These are phyloP conservation scores for Mycena venus DNA, from an alignment of 768 basidiomycete species.

Conservation along the genomic window DNA sequence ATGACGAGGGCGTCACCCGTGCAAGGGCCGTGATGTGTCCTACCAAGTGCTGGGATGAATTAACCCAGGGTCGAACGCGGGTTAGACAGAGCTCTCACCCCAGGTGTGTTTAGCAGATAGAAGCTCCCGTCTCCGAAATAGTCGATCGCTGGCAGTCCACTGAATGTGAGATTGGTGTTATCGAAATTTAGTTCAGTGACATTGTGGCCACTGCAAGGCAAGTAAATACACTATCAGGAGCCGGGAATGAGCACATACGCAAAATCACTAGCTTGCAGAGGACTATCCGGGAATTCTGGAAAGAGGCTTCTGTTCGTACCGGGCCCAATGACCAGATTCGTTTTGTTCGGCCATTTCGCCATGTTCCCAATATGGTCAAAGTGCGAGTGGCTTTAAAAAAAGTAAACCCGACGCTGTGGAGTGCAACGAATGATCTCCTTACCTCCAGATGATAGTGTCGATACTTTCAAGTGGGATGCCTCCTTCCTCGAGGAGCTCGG, in stretches of 20 bases:
- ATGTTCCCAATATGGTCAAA: conserved; percentile 30
- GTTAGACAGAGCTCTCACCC: conserved; percentile 6
- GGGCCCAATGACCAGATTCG: conserved; percentile 25
- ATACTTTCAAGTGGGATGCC: conserved; percentile 29
- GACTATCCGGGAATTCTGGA: conserved; percentile 25
- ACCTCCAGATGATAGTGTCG: conserved; percentile 29
- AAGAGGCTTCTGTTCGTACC: conserved; percentile 28
- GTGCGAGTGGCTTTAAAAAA: conserved; percentile 21
- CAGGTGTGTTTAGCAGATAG: conserved; percentile 32
- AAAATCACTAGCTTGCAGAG: conserved; percentile 28
- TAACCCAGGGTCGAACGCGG: not conserved
- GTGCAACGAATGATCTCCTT: not conserved
- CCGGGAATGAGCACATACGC: conserved; percentile 13
- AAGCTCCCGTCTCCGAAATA: conserved; percentile 30
- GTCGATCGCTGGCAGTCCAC: conserved; percentile 26
- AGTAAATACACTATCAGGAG: not conserved
- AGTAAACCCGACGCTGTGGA: not conserved
- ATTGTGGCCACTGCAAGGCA: conserved; percentile 21
- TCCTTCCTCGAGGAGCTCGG: conserved; percentile 24
- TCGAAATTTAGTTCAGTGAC: conserved; percentile 23
- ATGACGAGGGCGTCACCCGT: conserved; percentile 30
- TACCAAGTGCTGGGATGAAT: conserved; percentile 15
- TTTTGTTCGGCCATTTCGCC: conserved; percentile 20
- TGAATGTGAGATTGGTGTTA: conserved; percentile 17
- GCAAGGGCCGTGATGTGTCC: conserved; percentile 34